Conservation (phyloP, 768 basidiomycete genomes). For the Lactarius hengduanensis region DNA sequence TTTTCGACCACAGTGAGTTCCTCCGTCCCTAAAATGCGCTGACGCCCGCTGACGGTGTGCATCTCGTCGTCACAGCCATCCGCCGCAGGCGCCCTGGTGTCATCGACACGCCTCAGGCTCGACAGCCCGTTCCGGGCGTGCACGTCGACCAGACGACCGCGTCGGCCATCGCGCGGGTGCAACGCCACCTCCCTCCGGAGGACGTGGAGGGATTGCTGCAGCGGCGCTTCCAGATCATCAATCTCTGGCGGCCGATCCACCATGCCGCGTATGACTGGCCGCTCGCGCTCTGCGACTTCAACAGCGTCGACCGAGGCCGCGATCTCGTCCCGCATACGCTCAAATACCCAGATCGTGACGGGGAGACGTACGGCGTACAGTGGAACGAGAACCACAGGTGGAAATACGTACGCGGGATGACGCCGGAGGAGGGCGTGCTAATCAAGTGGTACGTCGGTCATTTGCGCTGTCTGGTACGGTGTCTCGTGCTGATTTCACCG, state of each 20-base stretch:
- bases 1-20: constrained; percentile 63
- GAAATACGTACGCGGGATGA: constrained; percentile 47
- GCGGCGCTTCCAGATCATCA: constrained; percentile 52
- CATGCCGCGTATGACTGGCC: constrained; percentile 49
- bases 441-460: constrained; percentile 44
- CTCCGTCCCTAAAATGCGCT: not conserved
- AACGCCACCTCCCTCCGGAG: constrained; percentile 42
- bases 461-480: not conserved
- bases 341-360: constrained; percentile 43
- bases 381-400: constrained; percentile 43
- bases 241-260: constrained; percentile 54
- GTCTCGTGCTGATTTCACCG: constrained; percentile 6
- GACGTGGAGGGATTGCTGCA: constrained; percentile 42
- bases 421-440: constrained; percentile 45
- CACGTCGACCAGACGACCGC: constrained; percentile 49
- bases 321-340: constrained; percentile 43
- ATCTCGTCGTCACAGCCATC: constrained; percentile 37
- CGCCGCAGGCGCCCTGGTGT: constrained; percentile 43
- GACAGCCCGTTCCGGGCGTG: constrained; percentile 43
- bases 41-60: not conserved
- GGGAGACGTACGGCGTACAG: constrained; percentile 44
- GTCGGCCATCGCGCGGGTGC: constrained; percentile 43
- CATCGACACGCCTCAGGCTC: constrained; percentile 41
- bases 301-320: constrained; percentile 39
- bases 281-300: constrained; percentile 49